Evolutionary conservation across 176 grass and related monocot species (phyloP).

Genomic region (Oryza meyeriana): DNA sequence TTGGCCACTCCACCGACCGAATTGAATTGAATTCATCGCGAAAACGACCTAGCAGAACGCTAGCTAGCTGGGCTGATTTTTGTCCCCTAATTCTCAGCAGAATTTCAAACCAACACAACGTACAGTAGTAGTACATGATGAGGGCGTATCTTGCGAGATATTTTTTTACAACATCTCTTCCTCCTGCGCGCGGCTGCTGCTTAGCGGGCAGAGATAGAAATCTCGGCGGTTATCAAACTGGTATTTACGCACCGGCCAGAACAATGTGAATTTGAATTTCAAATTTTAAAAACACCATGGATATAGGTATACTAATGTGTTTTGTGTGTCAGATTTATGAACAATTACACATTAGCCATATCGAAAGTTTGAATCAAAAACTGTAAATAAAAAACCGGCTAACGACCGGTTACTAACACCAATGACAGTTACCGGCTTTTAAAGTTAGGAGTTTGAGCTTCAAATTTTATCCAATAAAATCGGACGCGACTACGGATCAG

Average conservation of each 20-base stretch:
- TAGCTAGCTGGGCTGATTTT: neutral
- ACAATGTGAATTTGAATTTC: too few species aligned
- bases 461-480: too few species aligned
- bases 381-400: neutral
- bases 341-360: neutral
- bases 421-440: too few species aligned
- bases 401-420: neutral
- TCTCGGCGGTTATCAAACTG: too few species aligned
- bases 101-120: neutral
- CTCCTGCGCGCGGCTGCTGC: too few species aligned
- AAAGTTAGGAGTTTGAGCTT: too few species aligned
- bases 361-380: neutral
- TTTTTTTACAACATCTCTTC: neutral
- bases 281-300: too few species aligned
- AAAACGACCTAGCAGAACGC: neutral
- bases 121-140: neutral
- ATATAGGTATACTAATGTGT: too few species aligned
- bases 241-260: too few species aligned
- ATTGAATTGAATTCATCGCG: neutral
- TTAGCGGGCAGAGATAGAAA: too few species aligned
- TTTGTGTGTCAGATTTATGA: neutral
- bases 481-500: too few species aligned
- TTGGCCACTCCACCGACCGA: neutral
- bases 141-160: neutral
- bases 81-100: neutral